Percentiles rank a stretch among this genome's conserved stretches.
Conservation (phyloP, 306 rosid genomes). For the Begonia masoniana region DNA sequence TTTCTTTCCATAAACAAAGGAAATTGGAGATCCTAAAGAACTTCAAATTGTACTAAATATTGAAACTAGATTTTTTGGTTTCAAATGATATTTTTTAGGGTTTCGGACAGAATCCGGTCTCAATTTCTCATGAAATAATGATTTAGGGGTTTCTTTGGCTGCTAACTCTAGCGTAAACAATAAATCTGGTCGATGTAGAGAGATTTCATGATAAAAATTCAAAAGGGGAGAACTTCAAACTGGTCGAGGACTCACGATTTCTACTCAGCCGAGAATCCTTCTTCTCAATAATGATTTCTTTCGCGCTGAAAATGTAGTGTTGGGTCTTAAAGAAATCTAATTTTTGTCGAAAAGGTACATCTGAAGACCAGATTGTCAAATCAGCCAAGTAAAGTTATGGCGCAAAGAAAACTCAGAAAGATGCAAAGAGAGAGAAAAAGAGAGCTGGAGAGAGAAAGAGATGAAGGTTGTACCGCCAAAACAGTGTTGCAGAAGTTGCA, state of each 20-base stretch:
- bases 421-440: conserved; percentile 9
- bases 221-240: neutral
- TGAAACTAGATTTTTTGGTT: too few relatives aligned
- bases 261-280: too few relatives aligned
- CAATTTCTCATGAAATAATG: conserved; percentile 30
- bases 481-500: conserved; percentile 99
- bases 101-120: conserved; percentile 19
- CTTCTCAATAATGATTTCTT: too few relatives aligned
- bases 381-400: conserved; percentile 13
- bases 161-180: conserved; percentile 6
- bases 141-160: neutral
- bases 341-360: conserved; percentile 1
- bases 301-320: conserved; percentile 5
- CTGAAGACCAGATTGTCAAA: conserved; percentile 19
- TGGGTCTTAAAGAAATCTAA: neutral
- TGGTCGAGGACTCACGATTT: neutral
- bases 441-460: conserved; percentile 11
- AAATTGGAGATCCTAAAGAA: too few relatives aligned
- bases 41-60: too few relatives aligned
- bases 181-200: conserved; percentile 2
- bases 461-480: conserved; percentile 72
- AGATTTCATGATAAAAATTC: too few relatives aligned
- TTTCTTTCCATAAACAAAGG: too few relatives aligned
- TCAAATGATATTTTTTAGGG: neutral
- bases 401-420: conserved; percentile 15